These are phyloP conservation scores for Penicillium thymicola DNA, from an alignment of 2,329 filamentous ascomycete species.

Conservation along the genomic window DNA sequence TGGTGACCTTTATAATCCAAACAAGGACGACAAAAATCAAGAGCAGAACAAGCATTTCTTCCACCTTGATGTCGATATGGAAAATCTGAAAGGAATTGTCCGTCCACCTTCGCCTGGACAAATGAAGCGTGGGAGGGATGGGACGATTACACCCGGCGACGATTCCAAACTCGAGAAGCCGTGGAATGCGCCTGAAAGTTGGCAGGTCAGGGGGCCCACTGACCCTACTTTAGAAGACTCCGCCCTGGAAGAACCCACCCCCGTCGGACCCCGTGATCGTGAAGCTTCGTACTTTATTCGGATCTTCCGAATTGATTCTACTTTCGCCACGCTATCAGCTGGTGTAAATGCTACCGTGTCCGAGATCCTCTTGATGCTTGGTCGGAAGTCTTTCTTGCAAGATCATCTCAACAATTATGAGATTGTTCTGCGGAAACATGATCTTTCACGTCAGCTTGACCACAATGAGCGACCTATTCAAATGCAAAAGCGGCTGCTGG, in stretches of 20 bases:
- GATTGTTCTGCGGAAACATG: constrained; percentile 91
- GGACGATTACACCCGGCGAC: constrained; percentile 29
- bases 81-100: constrained; percentile 88
- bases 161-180: constrained; percentile 14
- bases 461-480: constrained; percentile 77
- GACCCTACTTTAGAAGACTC: constrained; percentile 24
- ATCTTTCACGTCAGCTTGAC: constrained; percentile 76
- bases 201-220: constrained; percentile 72
- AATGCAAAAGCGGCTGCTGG: constrained; percentile 85
- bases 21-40: constrained; percentile 31
- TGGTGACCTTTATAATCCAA: constrained; percentile 23
- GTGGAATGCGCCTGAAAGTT: constrained; percentile 95
- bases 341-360: constrained; percentile 77
- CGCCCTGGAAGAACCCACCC: neutral
- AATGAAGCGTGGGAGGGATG: constrained; percentile 36
- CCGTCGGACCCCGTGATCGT: constrained; percentile 52
- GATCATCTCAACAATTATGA: constrained; percentile 92
- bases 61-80: constrained; percentile 80
- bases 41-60: constrained; percentile 60
- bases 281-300: constrained; percentile 85
- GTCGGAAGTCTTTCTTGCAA: constrained; percentile 89
- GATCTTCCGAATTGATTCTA: constrained; percentile 89
- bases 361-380: constrained; percentile 84
- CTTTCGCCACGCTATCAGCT: constrained; percentile 88
- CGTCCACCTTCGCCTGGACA: constrained; percentile 68